These are phyloP conservation scores for Syzygium oleosum DNA, from an alignment of 345 rosid genomes.

Conservation along the genomic window DNA sequence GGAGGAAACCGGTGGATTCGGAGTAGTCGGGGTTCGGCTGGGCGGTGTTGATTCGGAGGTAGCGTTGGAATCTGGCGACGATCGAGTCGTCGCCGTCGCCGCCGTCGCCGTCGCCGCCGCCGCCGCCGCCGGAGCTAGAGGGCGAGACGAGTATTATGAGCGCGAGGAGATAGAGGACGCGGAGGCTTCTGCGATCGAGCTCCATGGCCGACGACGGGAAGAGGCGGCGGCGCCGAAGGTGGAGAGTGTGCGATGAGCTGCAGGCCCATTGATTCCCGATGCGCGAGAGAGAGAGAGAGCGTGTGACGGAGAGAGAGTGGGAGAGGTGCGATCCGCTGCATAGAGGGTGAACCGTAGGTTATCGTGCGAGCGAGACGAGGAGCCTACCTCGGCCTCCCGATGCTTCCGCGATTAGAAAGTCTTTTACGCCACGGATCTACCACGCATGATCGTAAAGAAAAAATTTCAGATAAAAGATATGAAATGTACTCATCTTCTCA, in stretches of 20 bases:
- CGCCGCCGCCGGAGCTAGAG: background rate
- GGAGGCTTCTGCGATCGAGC: background rate
- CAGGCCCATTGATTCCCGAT: background rate
- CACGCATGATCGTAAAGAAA: too few species aligned
- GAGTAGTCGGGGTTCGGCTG: conserved; percentile 73
- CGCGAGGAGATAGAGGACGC: background rate
- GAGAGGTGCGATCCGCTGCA: background rate
- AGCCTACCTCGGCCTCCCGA: too few species aligned
- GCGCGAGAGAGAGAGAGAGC: background rate
- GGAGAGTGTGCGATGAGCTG: background rate
- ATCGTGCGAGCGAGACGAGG: too few species aligned
- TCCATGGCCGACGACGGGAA: background rate
- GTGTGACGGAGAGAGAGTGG: background rate
- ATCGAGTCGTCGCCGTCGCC: conserved; percentile 15
- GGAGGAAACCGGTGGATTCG: conserved; percentile 46
- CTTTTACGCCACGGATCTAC: too few species aligned
- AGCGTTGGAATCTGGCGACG: conserved; percentile 71
- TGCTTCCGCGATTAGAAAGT: too few species aligned
- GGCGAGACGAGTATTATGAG: background rate
- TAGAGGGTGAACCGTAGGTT: too few species aligned
- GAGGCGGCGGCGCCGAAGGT: background rate
- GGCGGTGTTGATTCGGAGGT: conserved; percentile 82
- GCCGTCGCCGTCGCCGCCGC: background rate
- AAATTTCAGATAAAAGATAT: too few species aligned
- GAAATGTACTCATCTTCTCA: too few species aligned